Evolutionary conservation across 805 yeast genomes (phyloP).

Genomic region (Candida sanyiensis): DNA sequence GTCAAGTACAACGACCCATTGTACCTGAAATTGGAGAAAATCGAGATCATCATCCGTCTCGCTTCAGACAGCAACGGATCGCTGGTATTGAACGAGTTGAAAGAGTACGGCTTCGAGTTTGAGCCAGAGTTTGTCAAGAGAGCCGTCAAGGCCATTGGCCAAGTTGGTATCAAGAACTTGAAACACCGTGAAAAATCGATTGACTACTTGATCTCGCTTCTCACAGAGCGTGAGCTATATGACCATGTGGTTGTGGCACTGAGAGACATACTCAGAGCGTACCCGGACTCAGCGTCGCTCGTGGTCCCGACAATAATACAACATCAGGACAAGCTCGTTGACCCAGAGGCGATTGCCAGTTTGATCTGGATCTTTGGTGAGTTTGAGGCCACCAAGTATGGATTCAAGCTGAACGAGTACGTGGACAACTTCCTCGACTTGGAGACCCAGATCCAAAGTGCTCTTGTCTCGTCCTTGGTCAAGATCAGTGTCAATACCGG

Average conservation of each 20-base stretch:
- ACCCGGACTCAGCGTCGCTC: constrained; percentile 45
- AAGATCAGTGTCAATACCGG: constrained; percentile 46
- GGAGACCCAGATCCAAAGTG: constrained; percentile 55
- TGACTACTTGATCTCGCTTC: constrained; percentile 52
- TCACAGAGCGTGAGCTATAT: constrained; percentile 59
- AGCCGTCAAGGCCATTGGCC: constrained; percentile 63
- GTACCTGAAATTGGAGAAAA: constrained; percentile 69
- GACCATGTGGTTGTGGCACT: constrained; percentile 59
- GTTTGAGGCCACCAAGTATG: constrained; percentile 53
- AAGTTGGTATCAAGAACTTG: constrained; percentile 60
- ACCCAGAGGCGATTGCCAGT: constrained; percentile 43
- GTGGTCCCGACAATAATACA: constrained; percentile 50
- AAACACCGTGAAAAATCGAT: constrained; percentile 48
- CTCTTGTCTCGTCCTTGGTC: constrained; percentile 56
- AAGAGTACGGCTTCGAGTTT: constrained; percentile 80
- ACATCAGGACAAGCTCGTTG: constrained; percentile 42
- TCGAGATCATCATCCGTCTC: constrained; percentile 67
- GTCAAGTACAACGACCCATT: constrained; percentile 82
- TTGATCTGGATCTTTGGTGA: constrained; percentile 72
- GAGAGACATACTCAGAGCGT: constrained; percentile 62
- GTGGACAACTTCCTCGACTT: constrained; percentile 51
- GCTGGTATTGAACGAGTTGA: constrained; percentile 59
- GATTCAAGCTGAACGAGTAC: constrained; percentile 39
- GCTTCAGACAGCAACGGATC: constrained; percentile 55
- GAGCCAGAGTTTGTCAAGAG: constrained; percentile 72